phyloP scores from a whole-genome alignment of 2,329 filamentous ascomycete species.

The Sphaerulina populicola region DNA sequence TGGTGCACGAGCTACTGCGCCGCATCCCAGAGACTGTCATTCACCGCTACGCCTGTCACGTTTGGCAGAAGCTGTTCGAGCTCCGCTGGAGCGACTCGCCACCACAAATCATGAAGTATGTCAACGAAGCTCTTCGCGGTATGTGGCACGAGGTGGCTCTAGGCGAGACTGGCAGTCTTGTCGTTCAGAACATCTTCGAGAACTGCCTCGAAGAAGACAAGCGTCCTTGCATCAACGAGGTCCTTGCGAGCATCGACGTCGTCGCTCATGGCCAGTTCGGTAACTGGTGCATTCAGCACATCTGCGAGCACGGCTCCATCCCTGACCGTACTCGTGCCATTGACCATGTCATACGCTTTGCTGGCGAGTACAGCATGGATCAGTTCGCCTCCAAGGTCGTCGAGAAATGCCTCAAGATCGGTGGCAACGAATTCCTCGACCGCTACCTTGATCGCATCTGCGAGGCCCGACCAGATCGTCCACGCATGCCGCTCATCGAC shows the following conservation, averaged over 20 bases:
- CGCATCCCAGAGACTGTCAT: conserved; percentile 96
- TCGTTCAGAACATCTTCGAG: conserved; percentile 99
- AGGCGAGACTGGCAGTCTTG: conserved; percentile 92
- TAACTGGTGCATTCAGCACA: conserved; percentile 99
- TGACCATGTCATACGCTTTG: conserved; percentile 88
- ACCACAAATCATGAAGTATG: conserved; percentile 96
- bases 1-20: conserved; percentile 95
- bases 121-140: conserved; percentile 85
- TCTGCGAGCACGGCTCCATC: conserved; percentile 90
- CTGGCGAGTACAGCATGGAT: conserved; percentile 95
- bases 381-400: conserved; percentile 99
- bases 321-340: conserved; percentile 87
- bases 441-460: conserved; percentile 92
- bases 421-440: conserved; percentile 77
- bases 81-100: conserved; percentile 90
- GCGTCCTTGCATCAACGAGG: conserved; percentile 96
- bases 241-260: conserved; percentile 87
- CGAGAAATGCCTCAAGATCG: conserved; percentile 97
- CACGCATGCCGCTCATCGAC: conserved; percentile 93
- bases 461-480: conserved; percentile 79
- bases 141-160: conserved; percentile 99
- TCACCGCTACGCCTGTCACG: conserved; percentile 96
- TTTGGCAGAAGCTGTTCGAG: conserved; percentile 99
- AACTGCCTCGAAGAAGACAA: conserved; percentile 99
- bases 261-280: conserved; percentile 97